These are phyloP conservation scores for Colletotrichum sp. DNA, from an alignment of 2,329 filamentous ascomycete species.

Conservation along the genomic window DNA sequence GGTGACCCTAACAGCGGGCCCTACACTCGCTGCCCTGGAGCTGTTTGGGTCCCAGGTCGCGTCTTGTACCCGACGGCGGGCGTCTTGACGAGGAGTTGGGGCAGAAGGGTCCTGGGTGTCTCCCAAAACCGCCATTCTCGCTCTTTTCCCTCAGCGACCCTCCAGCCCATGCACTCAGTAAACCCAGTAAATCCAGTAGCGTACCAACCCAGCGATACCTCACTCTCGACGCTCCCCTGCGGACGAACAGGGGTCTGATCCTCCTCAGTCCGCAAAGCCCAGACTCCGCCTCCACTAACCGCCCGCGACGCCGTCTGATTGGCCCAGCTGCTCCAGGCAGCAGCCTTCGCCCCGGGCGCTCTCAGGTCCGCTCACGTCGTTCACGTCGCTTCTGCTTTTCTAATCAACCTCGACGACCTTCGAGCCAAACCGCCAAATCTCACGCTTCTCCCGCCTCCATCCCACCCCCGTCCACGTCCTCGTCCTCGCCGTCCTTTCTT, in stretches of 20 bases:
- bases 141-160: not conserved
- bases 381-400: constrained; percentile 17
- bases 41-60: not conserved
- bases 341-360: constrained; percentile 31
- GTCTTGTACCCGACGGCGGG: not conserved
- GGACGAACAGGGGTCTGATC: constrained; percentile 9
- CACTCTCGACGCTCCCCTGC: not conserved
- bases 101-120: not conserved
- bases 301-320: constrained; percentile 24
- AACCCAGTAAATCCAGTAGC: not conserved
- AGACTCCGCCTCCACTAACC: constrained; percentile 30
- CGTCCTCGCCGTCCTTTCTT: constrained; percentile 1
- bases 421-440: constrained; percentile 1
- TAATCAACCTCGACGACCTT: constrained; percentile 20
- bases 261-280: constrained; percentile 17
- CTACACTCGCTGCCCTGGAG: not conserved
- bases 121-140: not conserved
- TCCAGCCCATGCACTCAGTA: not conserved
- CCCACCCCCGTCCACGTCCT: not conserved
- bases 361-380: constrained; percentile 8
- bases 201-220: not conserved
- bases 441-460: not conserved
- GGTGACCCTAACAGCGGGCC: constrained; percentile 8
- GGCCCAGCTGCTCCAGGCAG: constrained; percentile 32
- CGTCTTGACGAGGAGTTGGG: not conserved